These are phyloP conservation scores for Neurospora sp. DNA, from an alignment of 495 filamentous ascomycete genomes.

Conservation along the genomic window DNA sequence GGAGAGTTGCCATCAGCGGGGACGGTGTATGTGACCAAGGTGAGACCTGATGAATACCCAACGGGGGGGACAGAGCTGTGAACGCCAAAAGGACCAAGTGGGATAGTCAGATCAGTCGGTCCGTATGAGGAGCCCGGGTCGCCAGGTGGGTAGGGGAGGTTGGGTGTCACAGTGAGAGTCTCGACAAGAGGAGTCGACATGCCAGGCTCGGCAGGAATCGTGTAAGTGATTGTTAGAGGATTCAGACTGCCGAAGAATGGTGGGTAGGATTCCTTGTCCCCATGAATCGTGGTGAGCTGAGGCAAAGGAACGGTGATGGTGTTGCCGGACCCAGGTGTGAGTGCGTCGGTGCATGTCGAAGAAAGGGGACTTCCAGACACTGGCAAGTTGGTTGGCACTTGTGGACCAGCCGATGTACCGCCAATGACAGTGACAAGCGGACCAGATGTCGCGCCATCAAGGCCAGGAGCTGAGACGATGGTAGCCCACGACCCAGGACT, in stretches of 20 bases:
- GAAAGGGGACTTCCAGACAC: not conserved
- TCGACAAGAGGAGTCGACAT: conserved; percentile 1
- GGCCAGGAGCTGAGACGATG: conserved; percentile 4
- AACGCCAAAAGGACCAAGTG: not conserved
- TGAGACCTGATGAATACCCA: not conserved
- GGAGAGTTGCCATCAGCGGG: conserved; percentile 4
- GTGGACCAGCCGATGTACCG: not conserved
- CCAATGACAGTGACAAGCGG: conserved; percentile 11
- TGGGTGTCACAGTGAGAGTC: conserved; percentile 9
- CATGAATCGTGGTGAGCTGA: not conserved
- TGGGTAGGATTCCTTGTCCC: not conserved
- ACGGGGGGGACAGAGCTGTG: not conserved
- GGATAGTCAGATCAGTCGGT: not conserved
- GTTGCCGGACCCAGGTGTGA: not conserved
- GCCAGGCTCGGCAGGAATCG: conserved; percentile 5
- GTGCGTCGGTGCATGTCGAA: not conserved
- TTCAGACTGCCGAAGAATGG: not conserved
- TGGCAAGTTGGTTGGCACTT: conserved; percentile 1
- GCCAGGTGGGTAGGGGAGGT: not conserved
- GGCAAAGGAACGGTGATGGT: conserved; percentile 4
- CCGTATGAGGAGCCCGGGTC: not conserved
- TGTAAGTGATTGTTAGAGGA: conserved; percentile 9
- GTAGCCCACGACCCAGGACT: conserved; percentile 9
- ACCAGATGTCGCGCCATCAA: conserved; percentile 1
- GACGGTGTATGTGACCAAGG: conserved; percentile 10